Conservation (phyloP, 1,284 basidiomycete species). For the Puccinia brachypodii region DNA sequence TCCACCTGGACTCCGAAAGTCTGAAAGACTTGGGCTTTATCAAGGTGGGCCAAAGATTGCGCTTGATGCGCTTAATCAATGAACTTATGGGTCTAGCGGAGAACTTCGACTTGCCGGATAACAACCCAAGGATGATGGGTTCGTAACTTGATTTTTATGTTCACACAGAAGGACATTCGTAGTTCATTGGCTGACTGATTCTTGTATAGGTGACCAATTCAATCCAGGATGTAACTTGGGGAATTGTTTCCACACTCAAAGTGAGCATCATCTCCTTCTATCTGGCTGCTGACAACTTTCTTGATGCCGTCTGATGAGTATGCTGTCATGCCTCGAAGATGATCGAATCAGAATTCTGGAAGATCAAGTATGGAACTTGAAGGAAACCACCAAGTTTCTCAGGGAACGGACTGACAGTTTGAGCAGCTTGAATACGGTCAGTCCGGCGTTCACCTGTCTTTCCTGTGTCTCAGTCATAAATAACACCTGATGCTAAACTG, state of each 20-base stretch:
- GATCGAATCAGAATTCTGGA: conserved; percentile 35
- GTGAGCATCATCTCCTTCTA: neutral
- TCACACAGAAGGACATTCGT: neutral
- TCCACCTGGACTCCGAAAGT: conserved; percentile 36
- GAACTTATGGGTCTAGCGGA: conserved; percentile 21
- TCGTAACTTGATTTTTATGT: neutral
- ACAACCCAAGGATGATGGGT: neutral
- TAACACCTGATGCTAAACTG: neutral
- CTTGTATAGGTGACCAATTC: conserved; percentile 10
- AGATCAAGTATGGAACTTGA: conserved; percentile 40
- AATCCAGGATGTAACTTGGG: conserved; percentile 4
- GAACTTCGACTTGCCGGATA: neutral
- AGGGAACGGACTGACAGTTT: conserved; percentile 18
- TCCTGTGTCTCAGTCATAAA: neutral
- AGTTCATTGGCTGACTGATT: neutral
- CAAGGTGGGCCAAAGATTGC: conserved; percentile 44
- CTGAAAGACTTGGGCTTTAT: conserved; percentile 37
- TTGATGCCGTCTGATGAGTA: neutral
- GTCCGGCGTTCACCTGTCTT: neutral
- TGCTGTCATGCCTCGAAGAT: neutral
- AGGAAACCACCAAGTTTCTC: conserved; percentile 26
- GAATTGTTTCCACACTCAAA: conserved; percentile 27
- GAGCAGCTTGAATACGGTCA: conserved; percentile 33
- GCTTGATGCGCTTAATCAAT: conserved; percentile 36
- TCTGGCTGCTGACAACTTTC: neutral